These are phyloP conservation scores for Casuarina glauca DNA, from an alignment of 306 rosid genomes.

Conservation along the genomic window DNA sequence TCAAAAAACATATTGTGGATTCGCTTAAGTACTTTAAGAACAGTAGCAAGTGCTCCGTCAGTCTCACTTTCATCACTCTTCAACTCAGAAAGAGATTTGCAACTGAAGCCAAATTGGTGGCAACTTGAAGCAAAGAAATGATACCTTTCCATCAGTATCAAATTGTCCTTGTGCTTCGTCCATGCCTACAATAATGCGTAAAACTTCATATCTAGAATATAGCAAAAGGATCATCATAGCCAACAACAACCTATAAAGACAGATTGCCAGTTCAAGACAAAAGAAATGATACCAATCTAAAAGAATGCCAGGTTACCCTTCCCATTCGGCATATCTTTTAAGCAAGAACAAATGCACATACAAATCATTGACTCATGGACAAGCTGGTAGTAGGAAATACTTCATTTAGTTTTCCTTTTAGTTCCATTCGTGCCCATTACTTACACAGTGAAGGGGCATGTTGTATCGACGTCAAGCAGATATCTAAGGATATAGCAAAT, in stretches of 20 bases:
- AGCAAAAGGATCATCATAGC: slow-evolving; percentile 4
- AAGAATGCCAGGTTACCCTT: not conserved
- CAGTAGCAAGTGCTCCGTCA: slow-evolving; percentile 77
- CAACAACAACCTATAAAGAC: slow-evolving; percentile 19
- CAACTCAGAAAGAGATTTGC: slow-evolving; percentile 72
- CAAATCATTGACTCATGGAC: not conserved
- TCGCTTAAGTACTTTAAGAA: slow-evolving; percentile 72
- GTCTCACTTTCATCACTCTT: slow-evolving; percentile 73
- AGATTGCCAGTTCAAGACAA: slow-evolving; percentile 17
- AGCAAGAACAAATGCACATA: not conserved
- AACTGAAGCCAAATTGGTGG: slow-evolving; percentile 68
- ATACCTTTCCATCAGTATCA: slow-evolving; percentile 87
- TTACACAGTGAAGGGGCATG: not conserved
- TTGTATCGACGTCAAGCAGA: slow-evolving; percentile 2
- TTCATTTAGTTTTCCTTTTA: slow-evolving; percentile 1
- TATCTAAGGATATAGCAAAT: not conserved
- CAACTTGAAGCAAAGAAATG: slow-evolving; percentile 92
- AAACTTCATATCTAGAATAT: slow-evolving; percentile 7
- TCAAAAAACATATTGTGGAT: slow-evolving; percentile 66
- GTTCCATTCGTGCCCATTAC: not conserved
- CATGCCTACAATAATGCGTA: slow-evolving; percentile 65
- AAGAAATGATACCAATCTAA: not conserved
- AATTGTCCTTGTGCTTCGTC: slow-evolving; percentile 75
- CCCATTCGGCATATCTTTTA: not conserved
- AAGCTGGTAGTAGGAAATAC: slow-evolving; percentile 1